phyloP scores from a whole-genome alignment of 306 rosid genomes.

The Castanea mollissima region DNA sequence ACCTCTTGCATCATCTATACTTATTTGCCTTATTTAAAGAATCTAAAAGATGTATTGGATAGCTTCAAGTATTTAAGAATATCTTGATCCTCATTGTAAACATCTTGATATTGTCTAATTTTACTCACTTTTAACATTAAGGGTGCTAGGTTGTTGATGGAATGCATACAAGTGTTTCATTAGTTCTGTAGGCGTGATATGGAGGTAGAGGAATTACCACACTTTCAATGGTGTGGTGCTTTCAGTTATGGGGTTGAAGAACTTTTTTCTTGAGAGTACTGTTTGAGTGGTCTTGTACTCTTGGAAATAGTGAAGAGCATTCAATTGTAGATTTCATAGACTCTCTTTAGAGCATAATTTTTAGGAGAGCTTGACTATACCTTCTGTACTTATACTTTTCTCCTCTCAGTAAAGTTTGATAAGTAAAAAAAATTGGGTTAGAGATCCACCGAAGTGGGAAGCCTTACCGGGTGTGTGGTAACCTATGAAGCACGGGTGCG shows the following conservation, averaged over 20 bases:
- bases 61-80: not conserved
- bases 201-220: not conserved
- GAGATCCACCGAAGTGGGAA: not conserved
- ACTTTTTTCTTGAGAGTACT: too few species aligned
- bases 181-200: too few species aligned
- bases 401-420: too few species aligned
- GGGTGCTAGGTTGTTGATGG: not conserved
- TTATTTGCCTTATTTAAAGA: not conserved
- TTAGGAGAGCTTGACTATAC: too few species aligned
- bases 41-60: not conserved
- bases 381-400: too few species aligned
- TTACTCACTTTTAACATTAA: not conserved
- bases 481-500: too few species aligned
- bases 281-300: too few species aligned
- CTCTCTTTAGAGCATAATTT: too few species aligned
- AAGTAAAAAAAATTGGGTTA: not conserved
- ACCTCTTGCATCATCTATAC: constrained; percentile 9
- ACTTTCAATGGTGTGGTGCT: too few species aligned
- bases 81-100: not conserved
- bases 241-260: too few species aligned
- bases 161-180: not conserved
- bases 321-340: too few species aligned
- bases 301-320: too few species aligned
- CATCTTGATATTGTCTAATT: not conserved
- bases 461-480: constrained; percentile 30